Conservation (phyloP, 306 rosid species). For the Vicia villosa region DNA sequence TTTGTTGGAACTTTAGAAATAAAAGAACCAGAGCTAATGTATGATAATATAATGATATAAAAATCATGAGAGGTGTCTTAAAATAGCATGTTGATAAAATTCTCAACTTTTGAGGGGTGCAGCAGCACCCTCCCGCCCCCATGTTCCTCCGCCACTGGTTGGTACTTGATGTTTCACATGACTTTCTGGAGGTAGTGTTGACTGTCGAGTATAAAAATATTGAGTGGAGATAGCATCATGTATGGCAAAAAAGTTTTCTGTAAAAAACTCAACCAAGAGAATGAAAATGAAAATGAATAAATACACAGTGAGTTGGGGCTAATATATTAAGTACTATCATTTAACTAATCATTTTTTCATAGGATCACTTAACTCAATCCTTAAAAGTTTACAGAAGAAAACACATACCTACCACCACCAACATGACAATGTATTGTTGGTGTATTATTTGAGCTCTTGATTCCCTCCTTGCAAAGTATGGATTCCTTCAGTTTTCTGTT, state of each 20-base stretch:
- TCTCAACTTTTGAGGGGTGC: too few species aligned
- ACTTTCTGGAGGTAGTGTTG: conserved; percentile 8
- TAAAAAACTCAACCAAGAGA: neutral
- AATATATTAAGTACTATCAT: neutral
- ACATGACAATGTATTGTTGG: too few species aligned
- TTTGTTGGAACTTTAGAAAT: too few species aligned
- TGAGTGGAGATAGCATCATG: conserved; percentile 10
- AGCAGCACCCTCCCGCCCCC: too few species aligned
- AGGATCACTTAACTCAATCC: neutral
- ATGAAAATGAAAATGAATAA: neutral
- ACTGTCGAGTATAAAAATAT: conserved; percentile 25
- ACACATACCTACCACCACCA: neutral
- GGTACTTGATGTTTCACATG: neutral
- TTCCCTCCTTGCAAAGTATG: conserved; percentile 23
- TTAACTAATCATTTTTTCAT: neutral
- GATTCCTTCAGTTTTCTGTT: conserved; percentile 30
- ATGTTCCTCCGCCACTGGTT: too few species aligned
- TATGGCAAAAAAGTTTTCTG: neutral
- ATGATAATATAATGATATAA: too few species aligned
- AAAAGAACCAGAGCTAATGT: too few species aligned
- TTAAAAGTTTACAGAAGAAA: conserved; percentile 3
- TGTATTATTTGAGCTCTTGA: neutral
- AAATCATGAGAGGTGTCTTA: too few species aligned
- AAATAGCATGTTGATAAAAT: too few species aligned
- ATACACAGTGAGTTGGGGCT: conserved; percentile 12